Base-by-base conservation (phyloP, 805 yeast species). In the Babjeviella inositovora region DNA sequence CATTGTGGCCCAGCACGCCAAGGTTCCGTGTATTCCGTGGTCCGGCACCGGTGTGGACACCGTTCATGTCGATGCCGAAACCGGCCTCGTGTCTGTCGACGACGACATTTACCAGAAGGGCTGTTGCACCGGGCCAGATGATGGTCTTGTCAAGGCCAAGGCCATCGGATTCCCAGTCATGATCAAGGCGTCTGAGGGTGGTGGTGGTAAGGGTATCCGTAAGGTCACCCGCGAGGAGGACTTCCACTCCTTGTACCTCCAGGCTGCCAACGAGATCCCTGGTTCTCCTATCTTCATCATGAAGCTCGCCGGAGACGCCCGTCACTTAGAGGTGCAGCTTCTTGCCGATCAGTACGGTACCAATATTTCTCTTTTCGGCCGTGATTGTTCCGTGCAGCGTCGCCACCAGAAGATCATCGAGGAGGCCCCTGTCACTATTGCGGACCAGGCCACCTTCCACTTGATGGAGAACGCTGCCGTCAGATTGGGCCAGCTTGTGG, bases 201-300 rank as follows among this genome's bases (percentile, higher is more conserved):
- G 99, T 54, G 99, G 99, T 58, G 99, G 99, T 62, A 90, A 90
- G 57, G 99, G 99, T 68, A 90, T 90, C 50, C 76, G 99, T 61
- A 84, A 84, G 54, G 97, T 84, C 33, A 93, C 80, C 27, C 47
- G 61, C 32, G 94, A 77, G 49, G 72, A 70, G 32, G 79, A 84
- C 39, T 90, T 90, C 35, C 41, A 61, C 19, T 32, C 80, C 14
- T 53, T 79, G 32, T 90, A 87, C 47, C 71, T 73, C 36, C 99
- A 90, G 59, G 98, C 96, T 21, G 81, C 93, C 25, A 79, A 79
- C 39, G 99, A 90, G 59, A 87, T 90, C 25, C 98, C 99, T 14
- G 98, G 99, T 32, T 90, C 97, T 28, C 99, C 99, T 23, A 84
- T 90, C 33, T 90, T 90, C 48, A 81, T 90, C 47, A 90, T 90